phyloP scores from a whole-genome alignment of 1,284 basidiomycete species.

The Irpex sp. region DNA sequence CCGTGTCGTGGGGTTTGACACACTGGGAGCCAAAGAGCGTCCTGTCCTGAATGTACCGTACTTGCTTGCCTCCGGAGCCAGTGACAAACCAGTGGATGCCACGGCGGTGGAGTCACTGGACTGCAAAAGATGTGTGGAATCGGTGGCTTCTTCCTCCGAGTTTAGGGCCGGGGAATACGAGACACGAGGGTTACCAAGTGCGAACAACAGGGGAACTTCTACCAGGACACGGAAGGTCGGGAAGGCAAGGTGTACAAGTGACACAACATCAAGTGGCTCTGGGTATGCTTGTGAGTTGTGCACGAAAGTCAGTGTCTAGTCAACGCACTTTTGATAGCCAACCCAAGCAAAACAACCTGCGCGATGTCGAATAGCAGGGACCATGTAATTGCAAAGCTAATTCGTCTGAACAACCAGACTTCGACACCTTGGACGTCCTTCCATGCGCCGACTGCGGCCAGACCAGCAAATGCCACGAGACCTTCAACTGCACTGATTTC shows the following conservation, averaged over 20 bases:
- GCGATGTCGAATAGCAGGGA: constrained; percentile 58
- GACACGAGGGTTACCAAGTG: constrained; percentile 44
- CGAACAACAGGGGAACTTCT: constrained; percentile 49
- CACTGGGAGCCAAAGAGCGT: constrained; percentile 42
- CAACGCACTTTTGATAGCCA: constrained; percentile 45
- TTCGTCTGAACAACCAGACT: constrained; percentile 62
- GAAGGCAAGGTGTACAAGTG: constrained; percentile 57
- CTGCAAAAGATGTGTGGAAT: constrained; percentile 51
- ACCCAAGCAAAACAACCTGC: constrained; percentile 50
- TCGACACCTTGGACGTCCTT: constrained; percentile 69
- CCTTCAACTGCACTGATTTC: constrained; percentile 67
- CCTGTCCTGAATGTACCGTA: constrained; percentile 70
- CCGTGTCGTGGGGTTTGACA: constrained; percentile 53
- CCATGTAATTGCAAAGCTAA: constrained; percentile 49
- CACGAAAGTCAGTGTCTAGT: background rate
- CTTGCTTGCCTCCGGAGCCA: constrained; percentile 49
- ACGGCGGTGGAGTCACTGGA: constrained; percentile 34
- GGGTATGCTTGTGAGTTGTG: background rate
- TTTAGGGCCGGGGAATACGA: constrained; percentile 49
- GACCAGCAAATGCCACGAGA: constrained; percentile 60
- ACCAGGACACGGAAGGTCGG: constrained; percentile 63
- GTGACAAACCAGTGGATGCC: constrained; percentile 43
- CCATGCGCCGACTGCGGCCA: constrained; percentile 71
- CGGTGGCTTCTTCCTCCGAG: constrained; percentile 43
- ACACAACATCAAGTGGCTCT: constrained; percentile 37